Evolutionary conservation across 2,329 filamentous ascomycete species (phyloP).

Genomic region (Sclerotinia spermophila): DNA sequence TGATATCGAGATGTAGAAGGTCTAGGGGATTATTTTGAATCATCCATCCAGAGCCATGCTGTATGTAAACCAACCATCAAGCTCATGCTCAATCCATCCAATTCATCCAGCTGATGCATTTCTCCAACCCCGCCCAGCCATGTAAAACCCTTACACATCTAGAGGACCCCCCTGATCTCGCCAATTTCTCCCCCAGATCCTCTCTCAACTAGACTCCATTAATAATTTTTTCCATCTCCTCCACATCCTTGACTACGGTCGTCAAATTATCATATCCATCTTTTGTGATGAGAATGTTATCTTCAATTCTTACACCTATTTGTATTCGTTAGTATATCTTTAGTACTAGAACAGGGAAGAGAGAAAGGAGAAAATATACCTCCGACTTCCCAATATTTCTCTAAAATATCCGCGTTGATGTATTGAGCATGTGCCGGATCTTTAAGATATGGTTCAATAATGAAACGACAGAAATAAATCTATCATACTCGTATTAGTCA

Average conservation of each 20-base stretch:
- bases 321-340: neutral
- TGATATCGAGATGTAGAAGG: neutral
- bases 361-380: conserved; percentile 34
- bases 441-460: conserved; percentile 74
- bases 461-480: conserved; percentile 90
- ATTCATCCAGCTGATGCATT: neutral
- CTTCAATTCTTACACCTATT: conserved; percentile 57
- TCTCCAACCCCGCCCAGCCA: too few relatives aligned
- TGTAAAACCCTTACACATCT: neutral
- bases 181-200: neutral
- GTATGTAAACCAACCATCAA: neutral
- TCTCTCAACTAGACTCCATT: conserved; percentile 20
- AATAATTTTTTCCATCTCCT: conserved; percentile 50
- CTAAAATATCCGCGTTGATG: conserved; percentile 69
- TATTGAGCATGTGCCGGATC: conserved; percentile 70
- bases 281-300: conserved; percentile 69
- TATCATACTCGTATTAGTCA: conserved; percentile 32
- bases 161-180: neutral
- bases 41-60: too few relatives aligned
- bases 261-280: conserved; percentile 70
- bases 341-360: neutral
- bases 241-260: conserved; percentile 64
- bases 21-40: neutral
- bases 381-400: conserved; percentile 78
- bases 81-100: neutral